Conservation (phyloP, 768 basidiomycete genomes). For the Exidia glandulosa region DNA sequence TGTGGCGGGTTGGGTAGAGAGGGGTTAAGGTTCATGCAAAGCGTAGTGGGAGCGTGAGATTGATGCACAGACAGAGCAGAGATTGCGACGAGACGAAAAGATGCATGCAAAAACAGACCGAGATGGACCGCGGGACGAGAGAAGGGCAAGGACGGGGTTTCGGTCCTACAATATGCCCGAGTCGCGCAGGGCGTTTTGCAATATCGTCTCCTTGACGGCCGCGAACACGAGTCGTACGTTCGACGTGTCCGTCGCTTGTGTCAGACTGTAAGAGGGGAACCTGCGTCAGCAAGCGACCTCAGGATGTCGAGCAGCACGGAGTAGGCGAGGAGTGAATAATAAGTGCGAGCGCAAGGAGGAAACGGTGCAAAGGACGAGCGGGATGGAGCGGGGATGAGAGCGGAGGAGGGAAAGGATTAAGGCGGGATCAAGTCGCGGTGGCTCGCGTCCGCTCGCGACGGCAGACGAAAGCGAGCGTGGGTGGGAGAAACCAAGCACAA, state of each 20-base stretch:
- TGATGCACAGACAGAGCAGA: no score
- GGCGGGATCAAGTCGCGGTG: no score
- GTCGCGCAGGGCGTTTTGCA: slow-evolving; percentile 79
- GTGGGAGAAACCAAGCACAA: neutral
- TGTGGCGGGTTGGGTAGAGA: no score
- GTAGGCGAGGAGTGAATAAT: neutral
- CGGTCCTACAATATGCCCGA: slow-evolving; percentile 73
- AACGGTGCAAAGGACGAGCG: no score
- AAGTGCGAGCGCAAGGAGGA: slow-evolving; percentile 4
- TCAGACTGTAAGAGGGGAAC: slow-evolving; percentile 40
- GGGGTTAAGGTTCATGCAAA: no score
- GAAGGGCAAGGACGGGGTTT: no score
- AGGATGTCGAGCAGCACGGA: neutral
- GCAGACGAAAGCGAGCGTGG: no score
- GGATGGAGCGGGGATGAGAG: neutral
- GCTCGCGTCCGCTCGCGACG: no score
- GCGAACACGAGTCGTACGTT: slow-evolving; percentile 78
- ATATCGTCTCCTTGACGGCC: slow-evolving; percentile 86
- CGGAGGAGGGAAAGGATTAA: neutral
- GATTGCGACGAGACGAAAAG: no score
- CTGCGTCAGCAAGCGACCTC: neutral
- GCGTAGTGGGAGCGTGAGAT: no score
- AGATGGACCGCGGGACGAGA: no score
- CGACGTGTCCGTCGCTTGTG: slow-evolving; percentile 81
- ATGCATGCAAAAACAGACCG: no score